A percentile compares a stretch with the other conserved stretches of the same genome.
Conservation (phyloP, 805 yeast species). For the Candida suzukii region DNA sequence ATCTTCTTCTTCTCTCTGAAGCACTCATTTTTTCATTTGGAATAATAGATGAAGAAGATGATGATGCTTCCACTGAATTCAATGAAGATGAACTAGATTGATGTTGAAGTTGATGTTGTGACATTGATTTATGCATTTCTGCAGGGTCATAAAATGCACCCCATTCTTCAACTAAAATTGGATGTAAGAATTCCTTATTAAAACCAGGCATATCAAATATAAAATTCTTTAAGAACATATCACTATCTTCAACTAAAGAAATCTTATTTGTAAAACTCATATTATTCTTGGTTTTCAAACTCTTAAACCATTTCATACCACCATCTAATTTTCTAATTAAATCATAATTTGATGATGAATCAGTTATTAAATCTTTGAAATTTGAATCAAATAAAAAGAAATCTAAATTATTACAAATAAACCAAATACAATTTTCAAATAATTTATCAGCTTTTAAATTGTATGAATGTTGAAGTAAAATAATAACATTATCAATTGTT, state of each 20-base stretch:
- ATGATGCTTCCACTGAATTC: conserved; percentile 1
- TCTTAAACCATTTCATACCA: conserved; percentile 29
- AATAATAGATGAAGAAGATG: not conserved
- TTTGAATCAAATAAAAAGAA: conserved; percentile 43
- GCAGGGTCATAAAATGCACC: conserved; percentile 12
- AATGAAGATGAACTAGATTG: not conserved
- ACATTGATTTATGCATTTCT: not conserved
- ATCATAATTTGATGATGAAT: conserved; percentile 9
- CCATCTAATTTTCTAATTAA: conserved; percentile 19
- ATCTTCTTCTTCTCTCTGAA: conserved; percentile 14
- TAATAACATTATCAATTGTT: conserved; percentile 50
- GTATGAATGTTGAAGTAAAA: conserved; percentile 49
- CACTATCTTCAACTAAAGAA: not conserved
- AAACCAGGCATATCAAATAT: conserved; percentile 26
- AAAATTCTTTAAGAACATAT: conserved; percentile 26
- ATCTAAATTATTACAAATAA: conserved; percentile 58
- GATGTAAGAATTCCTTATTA: conserved; percentile 35
- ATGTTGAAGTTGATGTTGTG: conserved; percentile 1
- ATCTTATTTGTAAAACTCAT: not conserved
- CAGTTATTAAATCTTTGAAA: conserved; percentile 26
- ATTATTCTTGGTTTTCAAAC: conserved; percentile 10
- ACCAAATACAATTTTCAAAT: conserved; percentile 58
- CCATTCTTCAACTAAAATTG: conserved; percentile 19
- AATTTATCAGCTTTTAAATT: conserved; percentile 45
- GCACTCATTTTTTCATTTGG: conserved; percentile 3